Evolutionary conservation across 768 basidiomycete species (phyloP), one percentile per base, ranked within the genome.

Genomic region (Mycena amicta): DNA sequence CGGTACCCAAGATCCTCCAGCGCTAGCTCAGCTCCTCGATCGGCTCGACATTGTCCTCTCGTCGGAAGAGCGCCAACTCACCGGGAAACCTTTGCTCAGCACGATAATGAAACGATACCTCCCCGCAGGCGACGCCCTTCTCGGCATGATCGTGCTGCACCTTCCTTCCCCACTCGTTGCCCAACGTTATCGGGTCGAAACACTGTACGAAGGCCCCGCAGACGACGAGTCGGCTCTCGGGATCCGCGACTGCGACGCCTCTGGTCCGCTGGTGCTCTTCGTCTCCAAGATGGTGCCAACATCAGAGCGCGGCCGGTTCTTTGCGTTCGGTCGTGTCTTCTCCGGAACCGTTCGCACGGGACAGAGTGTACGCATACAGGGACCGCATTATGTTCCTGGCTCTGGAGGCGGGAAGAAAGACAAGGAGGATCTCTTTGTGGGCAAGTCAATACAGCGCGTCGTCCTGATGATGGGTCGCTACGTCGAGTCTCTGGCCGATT

Each of bases 271-370:
- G 61, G 95, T 98, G 72, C 86, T 96, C 64, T 99, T 98, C 78
- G 83, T 99, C 78, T 98, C 96, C 66, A 98, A 98, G 88, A 98
- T 99, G 97, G 97, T 98, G 68, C 97, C 97, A 60, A 98, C 95
- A 37, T 96, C 95, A 66, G 97, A 99, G 77, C 98, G 98, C 80
- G 97, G 97, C 71, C 95, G 97, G 62, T 99, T 98, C 90, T 98
- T 98, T 77, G 97, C 97, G 60, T 98, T 99, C 75, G 97, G 97
- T 77, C 97, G 97, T 83, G 89, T 99, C 79, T 99, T 99, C 85
- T 93, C 97, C 62, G 97, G 97, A 71, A 98, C 95, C 59, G 95
- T 98, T 71, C 88, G 86, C 66, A 86, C 97, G 56, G 97, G 97
- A 50, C 97, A 95, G 71, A 98, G 96, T 79, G 86, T 98, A 77